A percentile compares a stretch with the other conserved stretches of the same genome.
These are phyloP conservation scores for Pisolithus marmoratus DNA, from an alignment of 768 basidiomycete genomes.

Conservation along the genomic window DNA sequence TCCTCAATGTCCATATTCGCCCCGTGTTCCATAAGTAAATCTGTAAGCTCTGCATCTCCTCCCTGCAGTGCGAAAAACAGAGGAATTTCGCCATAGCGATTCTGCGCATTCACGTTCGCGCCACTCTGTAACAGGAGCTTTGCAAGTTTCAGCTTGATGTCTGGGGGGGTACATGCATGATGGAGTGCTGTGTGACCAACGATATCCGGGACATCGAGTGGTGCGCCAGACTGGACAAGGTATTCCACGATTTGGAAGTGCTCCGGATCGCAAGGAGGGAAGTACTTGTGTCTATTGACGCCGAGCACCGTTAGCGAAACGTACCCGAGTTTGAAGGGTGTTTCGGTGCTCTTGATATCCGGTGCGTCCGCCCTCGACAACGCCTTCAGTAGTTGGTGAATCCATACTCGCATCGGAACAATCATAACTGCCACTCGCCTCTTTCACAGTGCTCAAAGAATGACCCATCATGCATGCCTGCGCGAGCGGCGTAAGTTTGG, in stretches of 20 bases:
- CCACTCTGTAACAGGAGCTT: conserved; percentile 39
- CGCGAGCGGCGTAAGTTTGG: conserved; percentile 18
- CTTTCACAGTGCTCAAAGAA: conserved; percentile 11
- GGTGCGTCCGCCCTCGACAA: conserved; percentile 29
- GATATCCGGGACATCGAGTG: conserved; percentile 40
- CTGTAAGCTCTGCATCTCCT: conserved; percentile 29
- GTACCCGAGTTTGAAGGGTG: conserved; percentile 39
- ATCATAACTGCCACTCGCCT: conserved; percentile 11
- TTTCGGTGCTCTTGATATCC: conserved; percentile 35
- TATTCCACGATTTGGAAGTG: conserved; percentile 34
- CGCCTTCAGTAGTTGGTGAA: conserved; percentile 7
- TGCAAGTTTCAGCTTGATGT: conserved; percentile 25
- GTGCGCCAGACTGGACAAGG: conserved; percentile 37
- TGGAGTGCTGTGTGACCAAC: conserved; percentile 46
- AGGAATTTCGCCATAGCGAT: conserved; percentile 44
- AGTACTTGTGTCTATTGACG: conserved; percentile 29
- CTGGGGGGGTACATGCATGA: conserved; percentile 33
- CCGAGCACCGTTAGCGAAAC: conserved; percentile 36
- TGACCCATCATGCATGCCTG: conserved; percentile 21
- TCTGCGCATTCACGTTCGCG: conserved; percentile 45
- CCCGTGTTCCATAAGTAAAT: conserved; percentile 44
- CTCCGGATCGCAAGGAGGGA: conserved; percentile 11
- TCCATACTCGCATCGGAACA: neutral
- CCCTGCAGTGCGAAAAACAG: conserved; percentile 31
- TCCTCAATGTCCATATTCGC: conserved; percentile 39